Evolutionary conservation across 2,329 filamentous ascomycete genomes (phyloP), one percentile per base, ranked within the genome.

Genomic region (Plenodomus lindquistii): DNA sequence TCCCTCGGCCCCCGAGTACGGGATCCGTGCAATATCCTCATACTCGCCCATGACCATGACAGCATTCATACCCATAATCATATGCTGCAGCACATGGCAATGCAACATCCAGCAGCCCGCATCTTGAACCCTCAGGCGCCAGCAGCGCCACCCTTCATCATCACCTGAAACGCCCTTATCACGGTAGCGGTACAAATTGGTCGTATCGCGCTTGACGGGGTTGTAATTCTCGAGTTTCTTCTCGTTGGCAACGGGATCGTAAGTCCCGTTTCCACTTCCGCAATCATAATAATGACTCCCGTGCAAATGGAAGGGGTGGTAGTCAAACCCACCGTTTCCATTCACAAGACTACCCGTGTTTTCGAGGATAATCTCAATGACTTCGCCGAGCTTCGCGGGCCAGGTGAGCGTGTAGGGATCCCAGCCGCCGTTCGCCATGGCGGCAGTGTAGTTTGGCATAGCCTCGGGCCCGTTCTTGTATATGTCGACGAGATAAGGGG

Each of bases 41-140:
- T 66, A 69, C 29, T 79, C 67, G 1, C 77, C 77, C 65, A 78
- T 74, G 0, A 75, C 60, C 73, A 76, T 79, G 1, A 75, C 75
- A 1, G 69, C 74, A 54, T 77, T 74, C 76, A 77, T 77, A 0
- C 73, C 68, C 81, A 84, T 84, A 16, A 81, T 69, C 76, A 83
- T 81, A 61, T 85, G 83, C 44, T 79, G 77, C 41, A 81, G 54
- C 15, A 81, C 77, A 62, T 85, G 83, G 53, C 83, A 85, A 63
- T 85, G 83, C 53, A 85, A 72, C 80, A 85, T 81, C 81, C 81
- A 85, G 2, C 81, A 81, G 0, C 83, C 83, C 0, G 78, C 66
- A 46, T 78, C 68, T 18, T 55, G 31, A 2, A 85, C 78, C 3
- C 81, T 72, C 1, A 85, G 66, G 9, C 84, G 73, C 84, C 83